These are phyloP conservation scores for Calendula officinalis DNA, from an alignment of 129 eudicot genomes.

Conservation along the genomic window DNA sequence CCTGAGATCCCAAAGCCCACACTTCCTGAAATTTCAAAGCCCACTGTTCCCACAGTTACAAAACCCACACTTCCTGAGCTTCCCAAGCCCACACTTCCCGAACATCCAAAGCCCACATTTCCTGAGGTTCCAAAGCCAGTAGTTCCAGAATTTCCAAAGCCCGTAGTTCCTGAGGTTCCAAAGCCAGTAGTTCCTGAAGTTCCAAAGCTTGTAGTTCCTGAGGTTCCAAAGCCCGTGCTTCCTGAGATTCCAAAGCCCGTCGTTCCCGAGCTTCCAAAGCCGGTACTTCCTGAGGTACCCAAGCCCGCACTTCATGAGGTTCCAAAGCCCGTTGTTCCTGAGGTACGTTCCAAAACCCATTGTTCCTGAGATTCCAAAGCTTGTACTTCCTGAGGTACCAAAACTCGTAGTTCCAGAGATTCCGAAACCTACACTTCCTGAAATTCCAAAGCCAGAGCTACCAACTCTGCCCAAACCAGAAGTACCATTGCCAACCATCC, in stretches of 20 bases:
- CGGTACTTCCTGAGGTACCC: constrained; percentile 19
- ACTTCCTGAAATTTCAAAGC: constrained; percentile 10
- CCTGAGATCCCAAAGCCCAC: constrained; percentile 19
- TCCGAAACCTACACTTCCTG: constrained; percentile 22
- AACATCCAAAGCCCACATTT: constrained; percentile 17
- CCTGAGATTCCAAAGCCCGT: constrained; percentile 19
- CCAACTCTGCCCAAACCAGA: constrained; percentile 33
- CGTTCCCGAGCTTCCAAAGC: constrained; percentile 16
- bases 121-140: constrained; percentile 17
- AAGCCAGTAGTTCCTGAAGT: constrained; percentile 21
- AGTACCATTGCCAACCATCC: constrained; percentile 33
- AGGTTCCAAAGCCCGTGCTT: constrained; percentile 23
- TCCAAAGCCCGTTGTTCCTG: constrained; percentile 31
- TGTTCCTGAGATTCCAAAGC: constrained; percentile 17
- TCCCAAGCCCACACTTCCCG: constrained; percentile 21
- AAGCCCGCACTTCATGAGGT: constrained; percentile 18
- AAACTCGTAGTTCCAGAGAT: constrained; percentile 18
- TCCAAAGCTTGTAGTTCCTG: constrained; percentile 20
- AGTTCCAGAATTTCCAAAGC: constrained; percentile 20
- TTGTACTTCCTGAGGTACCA: constrained; percentile 26
- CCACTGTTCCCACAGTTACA: neutral
- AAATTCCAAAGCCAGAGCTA: constrained; percentile 23
- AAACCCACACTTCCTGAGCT: constrained; percentile 3
- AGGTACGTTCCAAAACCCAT: constrained; percentile 24
- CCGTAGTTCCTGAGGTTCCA: constrained; percentile 25